A percentile compares a stretch with the other conserved stretches of the same genome.
These are phyloP conservation scores for Yamadazyma nakazawae DNA, from an alignment of 805 yeast species.

Conservation along the genomic window DNA sequence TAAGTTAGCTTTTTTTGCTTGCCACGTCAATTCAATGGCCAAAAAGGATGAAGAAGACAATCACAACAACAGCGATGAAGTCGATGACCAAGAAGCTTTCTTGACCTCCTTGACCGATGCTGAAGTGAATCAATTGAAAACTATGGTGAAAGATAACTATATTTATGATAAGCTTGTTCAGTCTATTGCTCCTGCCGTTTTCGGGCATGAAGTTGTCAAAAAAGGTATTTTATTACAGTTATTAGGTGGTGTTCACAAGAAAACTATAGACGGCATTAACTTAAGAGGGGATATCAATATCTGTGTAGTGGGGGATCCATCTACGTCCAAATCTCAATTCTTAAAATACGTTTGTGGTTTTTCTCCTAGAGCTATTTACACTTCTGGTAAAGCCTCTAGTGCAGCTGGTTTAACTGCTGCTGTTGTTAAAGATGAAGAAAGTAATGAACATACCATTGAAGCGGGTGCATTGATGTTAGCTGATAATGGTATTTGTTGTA, in stretches of 20 bases:
- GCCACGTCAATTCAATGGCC: constrained; percentile 73
- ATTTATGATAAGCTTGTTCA: constrained; percentile 79
- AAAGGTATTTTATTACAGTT: constrained; percentile 87
- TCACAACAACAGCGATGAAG: constrained; percentile 12
- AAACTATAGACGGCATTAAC: constrained; percentile 89
- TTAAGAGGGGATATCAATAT: constrained; percentile 95
- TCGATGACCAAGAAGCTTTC: constrained; percentile 73
- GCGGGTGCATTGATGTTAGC: constrained; percentile 99
- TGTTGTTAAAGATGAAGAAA: constrained; percentile 94
- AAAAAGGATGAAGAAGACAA: constrained; percentile 26
- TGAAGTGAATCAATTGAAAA: constrained; percentile 80
- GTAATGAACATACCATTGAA: constrained; percentile 94
- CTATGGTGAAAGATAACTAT: constrained; percentile 86
- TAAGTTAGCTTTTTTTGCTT: constrained; percentile 85
- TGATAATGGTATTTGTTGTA: constrained; percentile 97
- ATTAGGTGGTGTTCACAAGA: constrained; percentile 93
- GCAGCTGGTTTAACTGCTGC: constrained; percentile 99
- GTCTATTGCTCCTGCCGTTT: constrained; percentile 93
- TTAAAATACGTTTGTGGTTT: constrained; percentile 88
- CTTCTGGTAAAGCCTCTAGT: constrained; percentile 97
- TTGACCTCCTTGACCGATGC: constrained; percentile 73
- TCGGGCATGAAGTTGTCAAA: constrained; percentile 91
- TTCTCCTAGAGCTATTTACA: constrained; percentile 91
- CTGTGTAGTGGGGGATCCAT: constrained; percentile 97
- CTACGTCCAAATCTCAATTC: constrained; percentile 95